A percentile compares a stretch with the other conserved stretches of the same genome.
phyloP scores from a whole-genome alignment of 768 basidiomycete genomes.

The Nidula microcarpa region DNA sequence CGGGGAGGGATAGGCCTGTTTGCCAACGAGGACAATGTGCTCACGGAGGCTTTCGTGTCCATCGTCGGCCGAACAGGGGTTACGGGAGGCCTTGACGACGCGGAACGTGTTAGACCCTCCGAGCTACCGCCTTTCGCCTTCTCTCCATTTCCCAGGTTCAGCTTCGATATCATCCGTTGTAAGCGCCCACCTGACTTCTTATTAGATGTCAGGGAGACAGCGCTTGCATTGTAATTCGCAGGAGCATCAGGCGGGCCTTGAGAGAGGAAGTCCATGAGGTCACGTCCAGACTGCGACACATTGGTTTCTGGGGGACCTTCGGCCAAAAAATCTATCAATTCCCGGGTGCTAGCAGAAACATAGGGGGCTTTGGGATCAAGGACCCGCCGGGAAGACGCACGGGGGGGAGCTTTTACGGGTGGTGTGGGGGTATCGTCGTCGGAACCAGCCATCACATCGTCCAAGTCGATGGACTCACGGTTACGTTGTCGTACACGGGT shows the following conservation, averaged over 20 bases:
- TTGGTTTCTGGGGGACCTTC: slow-evolving; percentile 50
- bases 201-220: slow-evolving; percentile 36
- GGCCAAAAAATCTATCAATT: slow-evolving; percentile 54
- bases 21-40: slow-evolving; percentile 45
- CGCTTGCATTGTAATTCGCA: slow-evolving; percentile 25
- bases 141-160: slow-evolving; percentile 49
- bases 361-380: slow-evolving; percentile 4
- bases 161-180: slow-evolving; percentile 80
- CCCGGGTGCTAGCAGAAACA: slow-evolving; percentile 43
- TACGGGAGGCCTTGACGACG: neutral
- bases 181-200: slow-evolving; percentile 59
- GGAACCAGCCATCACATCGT: slow-evolving; percentile 69
- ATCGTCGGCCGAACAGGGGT: slow-evolving; percentile 14
- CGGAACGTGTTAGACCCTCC: slow-evolving; percentile 11
- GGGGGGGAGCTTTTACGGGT: slow-evolving; percentile 13
- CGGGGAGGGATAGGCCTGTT: slow-evolving; percentile 63
- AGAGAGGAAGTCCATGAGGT: slow-evolving; percentile 55
- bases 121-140: slow-evolving; percentile 18
- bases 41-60: slow-evolving; percentile 26
- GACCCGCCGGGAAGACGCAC: slow-evolving; percentile 13
- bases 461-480: slow-evolving; percentile 69
- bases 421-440: slow-evolving; percentile 49
- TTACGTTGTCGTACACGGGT: slow-evolving; percentile 52
- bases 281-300: slow-evolving; percentile 42
- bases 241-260: slow-evolving; percentile 43